A percentile compares a stretch with the other conserved stretches of the same genome.
Evolutionary conservation across 2,329 filamentous ascomycete genomes (phyloP).

Genomic region (Alternaria consortialis): DNA sequence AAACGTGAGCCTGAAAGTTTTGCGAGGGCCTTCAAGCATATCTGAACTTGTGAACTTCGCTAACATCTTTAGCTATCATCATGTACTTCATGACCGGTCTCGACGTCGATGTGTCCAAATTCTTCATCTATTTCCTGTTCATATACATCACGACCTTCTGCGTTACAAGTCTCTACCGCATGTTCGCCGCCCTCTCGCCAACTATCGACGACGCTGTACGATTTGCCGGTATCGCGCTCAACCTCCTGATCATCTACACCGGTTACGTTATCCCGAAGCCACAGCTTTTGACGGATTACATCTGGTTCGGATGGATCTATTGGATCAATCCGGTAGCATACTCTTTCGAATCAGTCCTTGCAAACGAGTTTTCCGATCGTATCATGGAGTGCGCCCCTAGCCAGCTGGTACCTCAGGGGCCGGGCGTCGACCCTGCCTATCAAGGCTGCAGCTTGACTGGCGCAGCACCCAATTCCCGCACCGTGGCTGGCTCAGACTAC

Average conservation of each 20-base stretch:
- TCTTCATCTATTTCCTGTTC: conserved; percentile 72
- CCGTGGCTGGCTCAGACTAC: conserved; percentile 65
- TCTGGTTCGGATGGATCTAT: conserved; percentile 67
- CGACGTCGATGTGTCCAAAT: conserved; percentile 67
- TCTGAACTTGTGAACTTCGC: neutral
- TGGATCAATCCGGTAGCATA: conserved; percentile 63
- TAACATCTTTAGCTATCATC: conserved; percentile 55
- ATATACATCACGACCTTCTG: conserved; percentile 70
- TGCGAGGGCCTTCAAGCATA: neutral
- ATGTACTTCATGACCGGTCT: conserved; percentile 72
- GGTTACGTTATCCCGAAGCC: conserved; percentile 75
- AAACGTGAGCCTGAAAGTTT: neutral
- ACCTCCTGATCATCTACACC: conserved; percentile 69
- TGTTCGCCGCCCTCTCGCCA: conserved; percentile 70
- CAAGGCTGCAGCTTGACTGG: conserved; percentile 71
- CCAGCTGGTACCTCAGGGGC: conserved; percentile 68
- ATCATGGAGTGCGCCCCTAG: conserved; percentile 66
- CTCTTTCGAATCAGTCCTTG: conserved; percentile 71
- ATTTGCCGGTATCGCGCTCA: conserved; percentile 69
- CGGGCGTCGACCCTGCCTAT: conserved; percentile 62
- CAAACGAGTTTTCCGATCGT: conserved; percentile 70
- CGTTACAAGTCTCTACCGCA: conserved; percentile 71
- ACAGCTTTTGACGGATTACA: conserved; percentile 65
- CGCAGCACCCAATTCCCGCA: conserved; percentile 60
- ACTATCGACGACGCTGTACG: conserved; percentile 72